These are phyloP conservation scores for Paecilomyces sp. DNA, from an alignment of 2,329 filamentous ascomycete genomes.

Conservation along the genomic window DNA sequence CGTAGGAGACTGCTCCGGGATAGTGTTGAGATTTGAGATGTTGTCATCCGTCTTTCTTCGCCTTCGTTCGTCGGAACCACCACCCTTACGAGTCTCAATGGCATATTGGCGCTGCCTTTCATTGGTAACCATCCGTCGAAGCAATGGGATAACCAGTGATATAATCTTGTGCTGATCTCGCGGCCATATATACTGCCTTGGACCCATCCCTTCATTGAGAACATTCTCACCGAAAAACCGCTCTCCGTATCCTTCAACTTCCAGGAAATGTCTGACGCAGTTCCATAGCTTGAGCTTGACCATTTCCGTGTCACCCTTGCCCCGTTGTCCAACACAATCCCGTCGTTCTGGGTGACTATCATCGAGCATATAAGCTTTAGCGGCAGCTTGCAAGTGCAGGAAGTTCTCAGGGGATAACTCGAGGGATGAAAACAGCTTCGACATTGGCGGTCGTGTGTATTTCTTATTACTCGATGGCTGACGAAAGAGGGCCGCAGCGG, in stretches of 20 bases:
- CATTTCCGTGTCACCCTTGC: constrained; percentile 49
- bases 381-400: constrained; percentile 47
- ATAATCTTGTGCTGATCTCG: constrained; percentile 50
- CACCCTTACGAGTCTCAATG: constrained; percentile 47
- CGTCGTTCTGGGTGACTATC: constrained; percentile 47
- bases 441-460: constrained; percentile 52
- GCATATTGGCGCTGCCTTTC: constrained; percentile 53
- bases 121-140: constrained; percentile 54
- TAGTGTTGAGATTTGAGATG: constrained; percentile 17
- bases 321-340: constrained; percentile 51
- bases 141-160: constrained; percentile 49
- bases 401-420: constrained; percentile 52
- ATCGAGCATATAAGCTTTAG: constrained; percentile 52
- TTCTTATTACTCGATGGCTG: constrained; percentile 46
- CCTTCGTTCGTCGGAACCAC: constrained; percentile 29
- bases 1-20: constrained; percentile 9
- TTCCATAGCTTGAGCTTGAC: constrained; percentile 51
- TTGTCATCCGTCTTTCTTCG: constrained; percentile 29
- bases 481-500: constrained; percentile 48
- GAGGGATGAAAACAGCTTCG: constrained; percentile 50
- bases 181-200: constrained; percentile 45
- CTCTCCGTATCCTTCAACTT: constrained; percentile 44
- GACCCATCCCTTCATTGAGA: constrained; percentile 31
- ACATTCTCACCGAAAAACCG: constrained; percentile 45
- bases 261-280: constrained; percentile 49